Evolutionary conservation across 2,329 filamentous ascomycete species (phyloP).

Genomic region (Monilinia polystroma): DNA sequence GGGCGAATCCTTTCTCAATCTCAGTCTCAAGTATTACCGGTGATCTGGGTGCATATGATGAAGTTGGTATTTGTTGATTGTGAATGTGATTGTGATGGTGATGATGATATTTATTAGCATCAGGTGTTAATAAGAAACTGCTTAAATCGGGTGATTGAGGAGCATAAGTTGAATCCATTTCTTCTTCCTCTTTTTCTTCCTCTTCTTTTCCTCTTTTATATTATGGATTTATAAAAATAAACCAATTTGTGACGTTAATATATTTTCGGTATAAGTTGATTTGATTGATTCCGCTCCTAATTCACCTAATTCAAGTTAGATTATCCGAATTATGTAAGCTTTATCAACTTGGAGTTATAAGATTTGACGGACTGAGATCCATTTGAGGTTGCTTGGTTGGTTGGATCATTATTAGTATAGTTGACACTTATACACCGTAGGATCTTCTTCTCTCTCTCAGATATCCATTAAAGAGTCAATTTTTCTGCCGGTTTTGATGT

Average conservation of each 20-base stretch:
- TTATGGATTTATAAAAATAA: background rate
- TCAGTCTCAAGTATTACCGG: conserved; percentile 35
- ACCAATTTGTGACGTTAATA: no score
- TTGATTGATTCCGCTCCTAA: no score
- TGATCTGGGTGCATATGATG: conserved; percentile 37
- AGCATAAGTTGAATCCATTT: conserved; percentile 39
- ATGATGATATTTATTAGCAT: conserved; percentile 30
- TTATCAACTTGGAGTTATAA: conserved; percentile 27
- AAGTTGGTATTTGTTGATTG: conserved; percentile 20
- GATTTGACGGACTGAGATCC: background rate
- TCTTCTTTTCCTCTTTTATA: conserved; percentile 7
- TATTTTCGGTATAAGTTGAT: no score
- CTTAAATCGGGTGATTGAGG: conserved; percentile 42
- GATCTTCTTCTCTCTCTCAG: no score
- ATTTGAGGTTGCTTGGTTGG: background rate
- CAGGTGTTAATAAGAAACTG: conserved; percentile 35
- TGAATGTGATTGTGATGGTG: conserved; percentile 27
- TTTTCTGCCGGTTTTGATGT: no score
- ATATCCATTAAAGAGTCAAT: no score
- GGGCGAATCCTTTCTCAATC: conserved; percentile 26
- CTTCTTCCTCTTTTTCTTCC: background rate
- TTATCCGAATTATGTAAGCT: conserved; percentile 30
- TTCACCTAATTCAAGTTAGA: background rate
- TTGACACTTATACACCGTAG: no score
- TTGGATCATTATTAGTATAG: no score